Evolutionary conservation across 2,329 filamentous ascomycete species (phyloP).

Genomic region (Leptodontidium sp.): DNA sequence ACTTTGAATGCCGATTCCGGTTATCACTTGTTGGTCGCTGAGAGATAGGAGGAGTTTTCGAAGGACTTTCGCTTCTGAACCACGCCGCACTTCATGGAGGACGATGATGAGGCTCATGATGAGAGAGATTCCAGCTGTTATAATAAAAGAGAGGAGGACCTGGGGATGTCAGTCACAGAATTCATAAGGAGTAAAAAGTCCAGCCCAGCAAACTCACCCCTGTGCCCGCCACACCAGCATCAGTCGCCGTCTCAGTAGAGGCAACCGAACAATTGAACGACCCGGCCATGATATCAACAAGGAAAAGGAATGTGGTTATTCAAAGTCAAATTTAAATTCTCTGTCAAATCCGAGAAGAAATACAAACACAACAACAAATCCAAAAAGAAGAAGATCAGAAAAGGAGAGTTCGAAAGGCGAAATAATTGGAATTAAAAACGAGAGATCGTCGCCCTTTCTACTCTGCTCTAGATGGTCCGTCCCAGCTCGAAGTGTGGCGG

Average conservation of each 20-base stretch:
- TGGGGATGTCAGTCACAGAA: conserved; percentile 40
- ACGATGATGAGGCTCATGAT: conserved; percentile 64
- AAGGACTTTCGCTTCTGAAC: conserved; percentile 58
- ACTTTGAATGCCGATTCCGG: conserved; percentile 72
- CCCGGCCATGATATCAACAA: conserved; percentile 22
- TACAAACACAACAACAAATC: not conserved
- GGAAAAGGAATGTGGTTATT: conserved; percentile 11
- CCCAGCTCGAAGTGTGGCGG: conserved; percentile 7
- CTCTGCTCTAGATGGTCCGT: conserved; percentile 13
- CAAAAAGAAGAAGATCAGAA: not conserved
- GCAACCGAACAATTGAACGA: conserved; percentile 30
- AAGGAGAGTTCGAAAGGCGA: not conserved
- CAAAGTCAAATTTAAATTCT: not conserved
- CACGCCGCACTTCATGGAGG: conserved; percentile 58
- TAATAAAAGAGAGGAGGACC: conserved; percentile 72
- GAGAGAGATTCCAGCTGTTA: conserved; percentile 66
- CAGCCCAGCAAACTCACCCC: conserved; percentile 54
- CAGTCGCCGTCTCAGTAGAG: conserved; percentile 45
- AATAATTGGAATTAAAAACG: not conserved
- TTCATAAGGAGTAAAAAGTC: not conserved
- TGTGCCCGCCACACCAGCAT: conserved; percentile 65
- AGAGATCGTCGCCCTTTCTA: conserved; percentile 8
- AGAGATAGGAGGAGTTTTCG: conserved; percentile 72
- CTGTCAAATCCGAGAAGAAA: not conserved
- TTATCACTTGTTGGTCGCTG: conserved; percentile 74